Evolutionary conservation across 176 grass and related monocot genomes (phyloP), one percentile per base, ranked within the genome.

Genomic region (Chloris gayana): DNA sequence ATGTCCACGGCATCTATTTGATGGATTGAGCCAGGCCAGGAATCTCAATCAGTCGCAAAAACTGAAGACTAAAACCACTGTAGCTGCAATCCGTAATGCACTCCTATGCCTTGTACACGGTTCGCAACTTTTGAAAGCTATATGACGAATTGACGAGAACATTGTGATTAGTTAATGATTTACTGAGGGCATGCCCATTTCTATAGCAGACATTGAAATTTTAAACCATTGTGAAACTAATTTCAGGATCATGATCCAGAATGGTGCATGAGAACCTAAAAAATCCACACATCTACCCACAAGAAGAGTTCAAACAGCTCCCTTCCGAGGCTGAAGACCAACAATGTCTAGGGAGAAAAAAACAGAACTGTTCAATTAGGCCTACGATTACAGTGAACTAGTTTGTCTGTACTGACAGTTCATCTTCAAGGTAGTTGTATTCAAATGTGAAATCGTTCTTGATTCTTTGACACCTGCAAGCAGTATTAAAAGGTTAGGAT

Each of bases 371-470:
- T 70, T 74, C 58, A 15, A 78, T 74, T 61, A 86, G 83, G 75
- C 39, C 83, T 89, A 86, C 32, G 33, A 41, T n/a, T 59, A 41
- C 45, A 21, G 30, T 18, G 25, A 61, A 25, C 64, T 87, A 87
- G 66, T 72, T 87, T 72, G 85, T 83, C 53, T 93, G 91, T 83
- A 93, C 91, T 1, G 83, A 85, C 35, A 99, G 76, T 42, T 99
- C 97, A 80, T 99, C 93, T 77, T 99, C 97, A 2, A 99, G 93
- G 69, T 80, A 99, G 83, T 96, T 93, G 74, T 99, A 99, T 38
- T 96, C 97, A 80, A 99, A 99, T 67, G 85, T 89, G 82, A 99
- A 99, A 30, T 99, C 97, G 19, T 91, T 93, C 76, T 91, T 99
- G 32, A 99, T 95, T 84, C 97, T 93, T 85, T 99, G 97, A 70